phyloP scores from a whole-genome alignment of 2,329 filamentous ascomycete species.

The Stagonosporopsis rhizophila region DNA sequence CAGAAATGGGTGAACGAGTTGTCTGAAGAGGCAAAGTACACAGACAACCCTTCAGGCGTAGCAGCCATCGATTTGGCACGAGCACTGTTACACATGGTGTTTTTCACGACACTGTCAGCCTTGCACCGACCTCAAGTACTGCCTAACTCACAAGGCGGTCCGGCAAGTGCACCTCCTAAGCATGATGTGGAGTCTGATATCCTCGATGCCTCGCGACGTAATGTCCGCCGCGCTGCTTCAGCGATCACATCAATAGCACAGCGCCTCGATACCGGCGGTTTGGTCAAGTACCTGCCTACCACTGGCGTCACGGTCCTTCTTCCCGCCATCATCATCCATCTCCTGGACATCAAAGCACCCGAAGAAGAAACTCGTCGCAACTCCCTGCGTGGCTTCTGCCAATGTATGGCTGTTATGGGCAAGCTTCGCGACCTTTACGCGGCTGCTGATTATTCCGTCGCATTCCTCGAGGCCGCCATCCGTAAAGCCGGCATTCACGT shows the following conservation, averaged over 20 bases:
- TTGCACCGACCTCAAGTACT: constrained; percentile 91
- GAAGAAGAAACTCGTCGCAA: constrained; percentile 73
- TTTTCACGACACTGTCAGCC: constrained; percentile 88
- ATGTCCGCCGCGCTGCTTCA: constrained; percentile 82
- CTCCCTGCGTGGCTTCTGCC: constrained; percentile 81
- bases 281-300: constrained; percentile 83
- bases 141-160: constrained; percentile 68
- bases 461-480: constrained; percentile 90
- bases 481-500: constrained; percentile 84
- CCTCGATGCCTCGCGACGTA: constrained; percentile 81
- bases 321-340: constrained; percentile 91
- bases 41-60: constrained; percentile 66
- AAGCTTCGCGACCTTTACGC: constrained; percentile 88
- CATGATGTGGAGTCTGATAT: constrained; percentile 63
- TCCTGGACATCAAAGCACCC: constrained; percentile 88
- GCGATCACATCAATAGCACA: constrained; percentile 86
- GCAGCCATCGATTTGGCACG: constrained; percentile 71
- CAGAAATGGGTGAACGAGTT: constrained; percentile 78
- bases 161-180: constrained; percentile 53
- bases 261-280: constrained; percentile 72
- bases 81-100: constrained; percentile 91
- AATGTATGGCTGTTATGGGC: constrained; percentile 92
- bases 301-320: constrained; percentile 90
- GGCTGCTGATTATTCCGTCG: constrained; percentile 93
- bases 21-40: constrained; percentile 74